phyloP scores from a whole-genome alignment of 2,329 filamentous ascomycete genomes.

The Ophiostoma sp. region DNA sequence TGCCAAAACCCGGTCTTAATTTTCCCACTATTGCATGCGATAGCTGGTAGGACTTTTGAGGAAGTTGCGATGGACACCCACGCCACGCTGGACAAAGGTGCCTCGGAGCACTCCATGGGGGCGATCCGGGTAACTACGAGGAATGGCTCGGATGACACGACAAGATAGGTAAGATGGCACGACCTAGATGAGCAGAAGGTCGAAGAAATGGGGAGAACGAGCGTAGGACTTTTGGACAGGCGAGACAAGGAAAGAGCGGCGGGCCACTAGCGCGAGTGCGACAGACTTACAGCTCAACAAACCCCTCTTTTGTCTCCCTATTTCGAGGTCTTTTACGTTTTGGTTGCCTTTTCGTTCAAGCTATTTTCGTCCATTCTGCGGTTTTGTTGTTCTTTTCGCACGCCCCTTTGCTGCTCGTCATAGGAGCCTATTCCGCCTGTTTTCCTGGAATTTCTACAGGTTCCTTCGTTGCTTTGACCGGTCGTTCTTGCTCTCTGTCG shows the following conservation, averaged over 20 bases:
- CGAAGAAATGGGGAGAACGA: slow-evolving; percentile 16
- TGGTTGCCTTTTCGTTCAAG: neutral
- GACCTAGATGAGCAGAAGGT: slow-evolving; percentile 1
- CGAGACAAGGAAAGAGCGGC: slow-evolving; percentile 18
- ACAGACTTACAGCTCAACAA: slow-evolving; percentile 18
- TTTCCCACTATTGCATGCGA: slow-evolving; percentile 1
- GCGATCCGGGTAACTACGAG: slow-evolving; percentile 18
- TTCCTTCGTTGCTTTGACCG: slow-evolving; percentile 6
- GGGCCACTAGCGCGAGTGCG: slow-evolving; percentile 22
- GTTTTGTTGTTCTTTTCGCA: slow-evolving; percentile 1
- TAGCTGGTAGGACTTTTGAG: slow-evolving; percentile 14
- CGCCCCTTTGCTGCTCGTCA: neutral
- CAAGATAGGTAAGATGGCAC: slow-evolving; percentile 14
- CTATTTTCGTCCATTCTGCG: neutral
- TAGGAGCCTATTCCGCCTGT: neutral
- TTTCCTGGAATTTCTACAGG: neutral
- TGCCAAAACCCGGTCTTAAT: neutral
- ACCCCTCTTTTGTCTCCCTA: slow-evolving; percentile 16
- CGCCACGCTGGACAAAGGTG: neutral
- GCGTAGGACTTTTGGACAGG: slow-evolving; percentile 21
- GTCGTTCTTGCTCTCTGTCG: slow-evolving; percentile 1
- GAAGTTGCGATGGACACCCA: slow-evolving; percentile 3
- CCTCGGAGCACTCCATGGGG: slow-evolving; percentile 22
- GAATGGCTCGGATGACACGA: slow-evolving; percentile 15
- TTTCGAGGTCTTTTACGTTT: slow-evolving; percentile 11